A percentile compares a stretch with the other conserved stretches of the same genome.
These are phyloP conservation scores for Saussurea involucrata DNA, from an alignment of 129 eudicot species.

Conservation along the genomic window DNA sequence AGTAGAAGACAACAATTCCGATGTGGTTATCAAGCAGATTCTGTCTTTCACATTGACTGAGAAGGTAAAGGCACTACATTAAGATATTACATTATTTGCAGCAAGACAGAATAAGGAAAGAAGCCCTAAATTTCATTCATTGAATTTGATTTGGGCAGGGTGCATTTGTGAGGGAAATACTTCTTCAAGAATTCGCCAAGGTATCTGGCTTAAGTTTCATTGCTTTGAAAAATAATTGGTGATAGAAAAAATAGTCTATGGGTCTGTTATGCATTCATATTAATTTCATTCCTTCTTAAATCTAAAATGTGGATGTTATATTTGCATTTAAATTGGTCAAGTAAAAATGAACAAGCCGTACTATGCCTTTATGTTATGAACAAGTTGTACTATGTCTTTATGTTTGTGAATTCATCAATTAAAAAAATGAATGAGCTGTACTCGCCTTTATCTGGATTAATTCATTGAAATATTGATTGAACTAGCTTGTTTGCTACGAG, in stretches of 20 bases:
- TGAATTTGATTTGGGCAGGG: slow-evolving; percentile 47
- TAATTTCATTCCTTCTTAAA: neutral
- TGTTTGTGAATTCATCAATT: neutral
- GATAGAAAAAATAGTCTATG: neutral
- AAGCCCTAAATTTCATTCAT: neutral
- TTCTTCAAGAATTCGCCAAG: slow-evolving; percentile 91
- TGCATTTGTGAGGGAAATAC: slow-evolving; percentile 81
- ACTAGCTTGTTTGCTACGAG: neutral
- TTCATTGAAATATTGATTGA: neutral
- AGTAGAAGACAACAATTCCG: slow-evolving; percentile 48
- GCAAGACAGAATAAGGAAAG: neutral
- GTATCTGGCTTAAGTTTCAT: slow-evolving; percentile 29
- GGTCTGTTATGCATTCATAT: neutral
- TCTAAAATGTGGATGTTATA: neutral
- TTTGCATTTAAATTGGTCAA: neutral
- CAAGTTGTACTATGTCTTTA: neutral
- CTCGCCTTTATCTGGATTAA: neutral
- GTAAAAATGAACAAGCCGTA: neutral
- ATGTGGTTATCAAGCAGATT: slow-evolving; percentile 54
- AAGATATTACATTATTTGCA: neutral
- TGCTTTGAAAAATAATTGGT: neutral
- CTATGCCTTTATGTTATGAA: neutral
- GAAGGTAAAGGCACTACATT: slow-evolving; percentile 45
- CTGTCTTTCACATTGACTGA: slow-evolving; percentile 72
- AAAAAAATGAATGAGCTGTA: neutral